A percentile compares a stretch with the other conserved stretches of the same genome.
These are phyloP conservation scores for Plectosphaerella cucumerina DNA, from an alignment of 2,329 filamentous ascomycete species.

Conservation along the genomic window DNA sequence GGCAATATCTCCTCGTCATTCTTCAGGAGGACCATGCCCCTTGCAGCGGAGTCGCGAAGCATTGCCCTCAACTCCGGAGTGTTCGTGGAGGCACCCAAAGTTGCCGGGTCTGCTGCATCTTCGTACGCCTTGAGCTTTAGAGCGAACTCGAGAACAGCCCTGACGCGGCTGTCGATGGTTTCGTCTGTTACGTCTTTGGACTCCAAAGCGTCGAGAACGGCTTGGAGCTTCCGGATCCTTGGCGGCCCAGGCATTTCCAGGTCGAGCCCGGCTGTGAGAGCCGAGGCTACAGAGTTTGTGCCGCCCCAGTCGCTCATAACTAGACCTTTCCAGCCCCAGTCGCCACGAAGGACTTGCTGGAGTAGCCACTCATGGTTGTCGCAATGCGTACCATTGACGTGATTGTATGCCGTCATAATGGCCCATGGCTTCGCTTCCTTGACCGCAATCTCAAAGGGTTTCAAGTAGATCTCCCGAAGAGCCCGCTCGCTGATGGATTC, in stretches of 20 bases:
- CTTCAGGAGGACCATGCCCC: slow-evolving; percentile 60
- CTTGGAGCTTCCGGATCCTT: slow-evolving; percentile 16
- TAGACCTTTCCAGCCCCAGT: slow-evolving; percentile 55
- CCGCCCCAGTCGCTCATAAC: slow-evolving; percentile 38
- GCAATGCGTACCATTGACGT: slow-evolving; percentile 15
- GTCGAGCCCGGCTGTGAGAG: slow-evolving; percentile 2
- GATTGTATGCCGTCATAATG: slow-evolving; percentile 27
- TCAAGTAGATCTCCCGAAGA: slow-evolving; percentile 34
- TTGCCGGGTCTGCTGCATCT: slow-evolving; percentile 14
- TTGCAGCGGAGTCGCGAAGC: slow-evolving; percentile 23
- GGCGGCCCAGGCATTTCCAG: slow-evolving; percentile 32
- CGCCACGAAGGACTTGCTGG: slow-evolving; percentile 43
- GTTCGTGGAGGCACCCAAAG: slow-evolving; percentile 23
- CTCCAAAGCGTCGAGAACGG: slow-evolving; percentile 17
- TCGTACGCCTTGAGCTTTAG: slow-evolving; percentile 18
- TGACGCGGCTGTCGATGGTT: slow-evolving; percentile 19
- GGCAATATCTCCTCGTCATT: slow-evolving; percentile 55
- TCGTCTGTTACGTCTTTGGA: slow-evolving; percentile 11
- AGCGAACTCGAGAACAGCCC: slow-evolving; percentile 11
- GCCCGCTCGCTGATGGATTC: slow-evolving; percentile 21
- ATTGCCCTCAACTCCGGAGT: slow-evolving; percentile 21
- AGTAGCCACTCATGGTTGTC: slow-evolving; percentile 40
- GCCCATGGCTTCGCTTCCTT: slow-evolving; percentile 34
- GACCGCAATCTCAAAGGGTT: slow-evolving; percentile 38
- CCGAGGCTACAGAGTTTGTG: slow-evolving; percentile 20